These are phyloP conservation scores for Blepharisma undulans DNA, from an alignment of 169 alveolate species.

Conservation along the genomic window DNA sequence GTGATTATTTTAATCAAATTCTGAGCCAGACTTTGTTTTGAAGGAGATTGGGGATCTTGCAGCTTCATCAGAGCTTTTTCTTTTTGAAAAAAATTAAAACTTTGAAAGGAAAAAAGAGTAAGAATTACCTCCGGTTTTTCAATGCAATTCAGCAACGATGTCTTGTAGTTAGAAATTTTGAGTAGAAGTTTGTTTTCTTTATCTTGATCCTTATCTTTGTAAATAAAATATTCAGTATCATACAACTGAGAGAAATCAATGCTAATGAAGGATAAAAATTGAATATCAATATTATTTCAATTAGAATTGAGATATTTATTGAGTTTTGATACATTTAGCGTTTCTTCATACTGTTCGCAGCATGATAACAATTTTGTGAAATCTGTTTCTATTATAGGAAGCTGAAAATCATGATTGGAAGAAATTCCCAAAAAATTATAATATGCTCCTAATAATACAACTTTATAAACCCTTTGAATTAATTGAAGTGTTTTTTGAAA, in stretches of 20 bases:
- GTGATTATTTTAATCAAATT: not conserved
- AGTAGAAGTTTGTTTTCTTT: not conserved
- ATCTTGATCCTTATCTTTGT: not conserved
- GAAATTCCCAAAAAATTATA: not conserved
- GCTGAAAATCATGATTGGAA: not conserved
- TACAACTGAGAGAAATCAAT: not conserved
- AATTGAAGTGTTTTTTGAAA: not conserved
- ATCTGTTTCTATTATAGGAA: not conserved
- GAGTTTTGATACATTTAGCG: not conserved
- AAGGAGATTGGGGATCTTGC: not conserved
- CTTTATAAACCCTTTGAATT: slow-evolving; percentile 9
- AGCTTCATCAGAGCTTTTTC: not conserved
- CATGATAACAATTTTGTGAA: not conserved
- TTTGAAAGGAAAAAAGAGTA: not conserved
- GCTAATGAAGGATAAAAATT: not conserved
- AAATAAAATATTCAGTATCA: not conserved
- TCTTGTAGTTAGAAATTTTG: not conserved
- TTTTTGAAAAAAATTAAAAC: not conserved
- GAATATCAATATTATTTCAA: not conserved
- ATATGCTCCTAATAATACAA: not conserved
- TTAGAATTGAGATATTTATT: not conserved
- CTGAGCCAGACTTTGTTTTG: not conserved
- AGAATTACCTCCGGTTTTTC: not conserved
- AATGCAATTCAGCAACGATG: not conserved
- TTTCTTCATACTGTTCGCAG: not conserved